Conservation (phyloP, 164 flowering plant genomes). For the Echeveria elegans region DNA sequence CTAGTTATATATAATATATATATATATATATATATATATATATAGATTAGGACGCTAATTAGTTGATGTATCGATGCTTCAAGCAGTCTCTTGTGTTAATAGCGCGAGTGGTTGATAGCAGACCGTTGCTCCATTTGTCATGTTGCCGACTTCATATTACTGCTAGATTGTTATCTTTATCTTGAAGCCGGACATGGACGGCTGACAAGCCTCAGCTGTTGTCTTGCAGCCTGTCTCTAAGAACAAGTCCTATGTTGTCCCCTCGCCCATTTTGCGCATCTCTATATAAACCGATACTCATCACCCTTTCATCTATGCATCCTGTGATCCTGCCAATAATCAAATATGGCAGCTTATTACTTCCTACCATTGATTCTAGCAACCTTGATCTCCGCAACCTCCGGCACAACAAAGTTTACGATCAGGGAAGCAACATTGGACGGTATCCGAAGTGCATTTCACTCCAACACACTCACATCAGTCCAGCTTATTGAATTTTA, state of each 20-base stretch:
- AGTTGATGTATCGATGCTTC: no score
- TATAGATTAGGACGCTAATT: no score
- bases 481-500: conserved; percentile 31
- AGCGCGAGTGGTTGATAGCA: no score
- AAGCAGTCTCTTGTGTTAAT: no score
- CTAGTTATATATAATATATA: no score
- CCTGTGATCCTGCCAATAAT: not conserved
- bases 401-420: not conserved
- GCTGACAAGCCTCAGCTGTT: not conserved
- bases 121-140: not conserved
- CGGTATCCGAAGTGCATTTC: conserved; percentile 18
- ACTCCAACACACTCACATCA: conserved; percentile 19
- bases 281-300: not conserved
- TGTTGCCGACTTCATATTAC: not conserved
- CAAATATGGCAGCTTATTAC: not conserved
- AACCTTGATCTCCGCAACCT: not conserved
- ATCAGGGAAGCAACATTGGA: conserved; percentile 19
- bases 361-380: not conserved
- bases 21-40: no score
- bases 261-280: not conserved
- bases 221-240: not conserved
- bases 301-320: not conserved
- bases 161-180: not conserved
- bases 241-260: not conserved
- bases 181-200: not conserved